A percentile compares a stretch with the other conserved stretches of the same genome.
These are phyloP conservation scores for Vickermania ingenoplastis DNA, from an alignment of 208 protist species.

Conservation along the genomic window DNA sequence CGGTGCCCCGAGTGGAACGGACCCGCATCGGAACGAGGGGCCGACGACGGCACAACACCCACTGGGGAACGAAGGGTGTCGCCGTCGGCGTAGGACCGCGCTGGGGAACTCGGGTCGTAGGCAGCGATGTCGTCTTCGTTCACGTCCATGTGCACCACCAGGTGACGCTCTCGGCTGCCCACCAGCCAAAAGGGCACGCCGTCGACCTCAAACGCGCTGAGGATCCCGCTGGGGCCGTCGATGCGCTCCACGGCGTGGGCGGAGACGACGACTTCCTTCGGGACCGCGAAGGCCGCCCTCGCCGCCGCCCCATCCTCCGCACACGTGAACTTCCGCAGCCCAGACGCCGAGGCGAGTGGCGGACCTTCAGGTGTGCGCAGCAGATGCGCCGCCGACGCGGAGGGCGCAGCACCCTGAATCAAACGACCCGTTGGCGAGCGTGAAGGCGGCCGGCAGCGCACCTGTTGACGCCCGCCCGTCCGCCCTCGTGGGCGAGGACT, in stretches of 20 bases:
- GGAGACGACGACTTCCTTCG: constrained; percentile 18
- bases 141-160: constrained; percentile 56
- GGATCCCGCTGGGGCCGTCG: constrained; percentile 55
- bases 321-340: constrained; percentile 8
- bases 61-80: not conserved
- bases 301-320: not conserved
- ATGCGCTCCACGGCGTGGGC: constrained; percentile 50
- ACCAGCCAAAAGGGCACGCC: constrained; percentile 64
- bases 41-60: not conserved
- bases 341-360: constrained; percentile 39
- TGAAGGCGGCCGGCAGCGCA: not conserved
- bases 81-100: not conserved
- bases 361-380: constrained; percentile 42
- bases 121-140: constrained; percentile 47
- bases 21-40: not conserved
- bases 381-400: not conserved
- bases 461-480: not conserved
- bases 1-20: not conserved
- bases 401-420: not conserved
- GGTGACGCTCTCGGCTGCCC: constrained; percentile 36
- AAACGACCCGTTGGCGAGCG: not conserved
- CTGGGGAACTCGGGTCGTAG: constrained; percentile 14
- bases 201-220: constrained; percentile 35
- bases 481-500: too few species aligned
- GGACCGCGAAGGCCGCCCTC: constrained; percentile 2